Base-by-base conservation (phyloP, 495 filamentous ascomycete species). In the Aeminium ludgeri region DNA sequence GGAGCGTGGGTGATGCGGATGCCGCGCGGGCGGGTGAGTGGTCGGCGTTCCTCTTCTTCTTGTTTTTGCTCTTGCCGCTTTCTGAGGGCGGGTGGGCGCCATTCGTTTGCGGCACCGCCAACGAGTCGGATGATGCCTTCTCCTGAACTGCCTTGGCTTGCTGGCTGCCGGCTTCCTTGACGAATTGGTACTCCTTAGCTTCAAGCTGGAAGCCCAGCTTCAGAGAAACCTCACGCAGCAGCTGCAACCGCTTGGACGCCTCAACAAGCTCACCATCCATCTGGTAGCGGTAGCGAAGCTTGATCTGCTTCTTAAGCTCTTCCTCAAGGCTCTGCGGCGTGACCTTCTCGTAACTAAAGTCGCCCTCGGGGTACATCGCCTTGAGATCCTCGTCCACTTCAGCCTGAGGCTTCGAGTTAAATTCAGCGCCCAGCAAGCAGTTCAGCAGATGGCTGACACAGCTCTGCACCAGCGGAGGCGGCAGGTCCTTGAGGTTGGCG, bases 151-250 rank as follows among this genome's bases (percentile, higher is more conserved):
- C 40, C 10, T 20, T 34, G 2, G 34, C 2, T 34, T 46, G 40
- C 30, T 37, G 27, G 2, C 52, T 43, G 19, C 46, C 42, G 4
- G 59, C 58, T 3, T 42, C 47, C 34, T 68, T 69, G 35, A 58
- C 58, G 59, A 95, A 99, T 27, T 65, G 59, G 57, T 86, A 96
- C 12, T 86, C 74, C 58, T 78, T 87, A 38, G 74, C 73, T 52
- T 75, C 76, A 30, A 99, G 57, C 67, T 99, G 91, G 30, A 96
- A 63, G 51, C 91, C 91, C 39, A 95, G 67, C 64, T 92, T 95
- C 59, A 95, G 64, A 12, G 82, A 73, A 38, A 91, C 65, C 48
- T 95, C 91, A 48, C 91, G 82, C 36, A 96, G 72, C 46, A 95
- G 65, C 61, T 95, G 91, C 20, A 87, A 45, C 39, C 78, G 78